Evolutionary conservation across 768 basidiomycete species (phyloP), one percentile per base, ranked within the genome.

Genomic region (Clavulina sp.): DNA sequence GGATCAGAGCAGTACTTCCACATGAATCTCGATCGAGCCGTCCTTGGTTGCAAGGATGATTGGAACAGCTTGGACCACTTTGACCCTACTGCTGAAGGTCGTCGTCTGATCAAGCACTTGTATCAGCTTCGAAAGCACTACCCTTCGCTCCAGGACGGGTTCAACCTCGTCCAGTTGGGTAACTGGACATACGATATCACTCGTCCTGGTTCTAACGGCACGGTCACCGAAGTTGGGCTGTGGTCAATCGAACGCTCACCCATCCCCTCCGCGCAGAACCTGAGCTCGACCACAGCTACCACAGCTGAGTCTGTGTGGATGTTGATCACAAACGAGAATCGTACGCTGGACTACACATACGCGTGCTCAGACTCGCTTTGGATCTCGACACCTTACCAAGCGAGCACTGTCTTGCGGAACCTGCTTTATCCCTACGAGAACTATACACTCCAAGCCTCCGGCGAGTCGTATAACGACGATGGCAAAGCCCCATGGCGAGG

Each of bases 11-110:
- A 93, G 61, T 95, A 91, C 68, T 95, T 83, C 73, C 89, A 93
- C 66, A 84, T 92, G 76, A 83, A 84, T 1, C 70, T 92, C 57
- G 81, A 83, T 51, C 78, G 77, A 58, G 67, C 84, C 2, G 62
- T 88, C 30, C 68, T 88, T 18, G 91, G 88, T 43, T 95, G 91
- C 63, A 59, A 81, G 43, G 87, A 93, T 60, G 79, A 84, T 58
- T 91, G 84, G 86, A 92, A 93, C 63, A 76, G 84, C 2, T 76
- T 92, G 30, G 91, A 95, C 59, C 91, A 95, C 63, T 93, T 93
- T 62, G 91, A 95, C 64, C 87, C 88, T 46, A 92, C 89, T 2
- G 68, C 80, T 9, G 80, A 84, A 60, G 73, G 73, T 34, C 76
- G 83, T 34, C 80, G 87, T 52, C 61, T 86, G 52, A 78, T 86